Evolutionary conservation across 805 yeast genomes (phyloP), one percentile per base, ranked within the genome.

Genomic region (Ogataea trehalophila): DNA sequence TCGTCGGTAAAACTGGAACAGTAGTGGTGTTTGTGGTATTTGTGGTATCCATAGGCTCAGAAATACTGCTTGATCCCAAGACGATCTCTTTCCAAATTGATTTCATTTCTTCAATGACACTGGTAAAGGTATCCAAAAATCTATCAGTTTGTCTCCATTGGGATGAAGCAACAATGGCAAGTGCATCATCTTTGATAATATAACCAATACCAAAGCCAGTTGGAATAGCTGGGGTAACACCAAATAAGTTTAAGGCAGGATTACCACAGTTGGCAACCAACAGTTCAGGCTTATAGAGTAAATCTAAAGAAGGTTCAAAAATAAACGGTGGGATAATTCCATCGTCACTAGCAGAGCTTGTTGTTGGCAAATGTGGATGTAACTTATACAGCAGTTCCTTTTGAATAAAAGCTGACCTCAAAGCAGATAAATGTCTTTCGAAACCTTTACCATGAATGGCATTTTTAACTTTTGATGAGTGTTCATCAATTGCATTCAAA

Each of bases 391-490:
- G 66, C 11, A 67, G 54, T 6, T 76, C 77, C 37, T 73, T 66
- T 56, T 75, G 77, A 33, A 76, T 68, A 43, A 76, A 80, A 1
- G 79, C 73, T 34, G 83, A 80, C 41, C 79, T 72, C 41, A 86
- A 66, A 0, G 90, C 83, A 54, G 78, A 77, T 54, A 83, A 70
- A 65, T 86, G 92, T 52, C 88, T 75, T 60, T 84, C 91, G 60
- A 82, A 86, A 1, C 92, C 90, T 42, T 68, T 60, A 1, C 92
- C 92, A 22, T 65, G 61, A 67, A 81, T 73, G 0, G 88, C 83
- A 33, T 63, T 68, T 16, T 61, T 72, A 45, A 82, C 73, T 49
- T 72, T 73, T 8, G 60, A 56, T 1, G 74, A 68, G 59, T 85
- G 91, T 26, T 60, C 68, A 16, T 67, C 61, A 48, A 88, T 77